phyloP scores from a whole-genome alignment of 2,329 filamentous ascomycete species.

The Colletotrichum karsti region DNA sequence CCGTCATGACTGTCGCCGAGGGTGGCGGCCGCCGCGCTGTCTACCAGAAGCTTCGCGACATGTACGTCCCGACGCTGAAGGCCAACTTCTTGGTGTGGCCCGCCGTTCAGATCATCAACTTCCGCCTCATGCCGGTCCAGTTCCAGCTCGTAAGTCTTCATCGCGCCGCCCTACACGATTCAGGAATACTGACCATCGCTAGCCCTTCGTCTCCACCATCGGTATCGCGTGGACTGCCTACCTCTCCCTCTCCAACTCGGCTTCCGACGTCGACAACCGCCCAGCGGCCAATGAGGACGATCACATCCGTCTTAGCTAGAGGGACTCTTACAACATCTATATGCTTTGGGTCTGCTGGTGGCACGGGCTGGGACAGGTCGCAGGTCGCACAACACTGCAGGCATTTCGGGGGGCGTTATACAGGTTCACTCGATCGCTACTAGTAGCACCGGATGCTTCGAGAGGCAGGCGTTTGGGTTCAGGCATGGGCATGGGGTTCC shows the following conservation, averaged over 20 bases:
- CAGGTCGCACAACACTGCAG: not conserved
- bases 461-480: slow-evolving; percentile 11
- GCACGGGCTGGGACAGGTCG: not conserved
- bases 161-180: slow-evolving; percentile 48
- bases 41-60: slow-evolving; percentile 85
- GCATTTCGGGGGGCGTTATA: slow-evolving; percentile 2
- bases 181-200: not conserved
- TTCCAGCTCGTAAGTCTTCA: slow-evolving; percentile 96
- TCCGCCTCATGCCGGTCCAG: slow-evolving; percentile 91
- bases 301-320: slow-evolving; percentile 44
- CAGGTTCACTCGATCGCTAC: not conserved
- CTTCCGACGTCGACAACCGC: slow-evolving; percentile 66
- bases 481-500: not conserved
- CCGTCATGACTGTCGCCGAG: slow-evolving; percentile 95
- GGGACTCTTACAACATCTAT: not conserved
- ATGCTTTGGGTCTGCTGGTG: not conserved
- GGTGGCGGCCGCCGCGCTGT: slow-evolving; percentile 86
- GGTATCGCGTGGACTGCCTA: slow-evolving; percentile 99
- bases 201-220: slow-evolving; percentile 96
- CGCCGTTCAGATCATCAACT: slow-evolving; percentile 95
- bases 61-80: slow-evolving; percentile 93
- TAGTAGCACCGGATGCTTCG: not conserved
- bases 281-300: slow-evolving; percentile 35
- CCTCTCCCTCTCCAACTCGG: slow-evolving; percentile 84
- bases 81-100: slow-evolving; percentile 97